A percentile compares a stretch with the other conserved stretches of the same genome.
These are phyloP conservation scores for Ogataea methylovora DNA, from an alignment of 805 yeast species.

Conservation along the genomic window DNA sequence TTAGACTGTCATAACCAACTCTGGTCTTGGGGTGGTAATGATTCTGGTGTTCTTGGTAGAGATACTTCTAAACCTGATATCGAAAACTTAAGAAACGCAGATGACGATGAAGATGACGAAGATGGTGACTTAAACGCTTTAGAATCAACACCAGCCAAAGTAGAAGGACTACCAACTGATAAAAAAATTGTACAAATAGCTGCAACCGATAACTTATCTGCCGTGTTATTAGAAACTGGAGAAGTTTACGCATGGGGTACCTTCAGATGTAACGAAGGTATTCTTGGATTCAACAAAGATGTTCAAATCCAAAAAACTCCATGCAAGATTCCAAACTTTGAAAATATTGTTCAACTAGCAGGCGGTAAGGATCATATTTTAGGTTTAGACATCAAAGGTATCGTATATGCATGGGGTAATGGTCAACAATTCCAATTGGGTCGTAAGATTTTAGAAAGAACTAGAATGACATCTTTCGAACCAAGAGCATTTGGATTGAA, in stretches of 20 bases:
- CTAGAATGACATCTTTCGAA: constrained; percentile 61
- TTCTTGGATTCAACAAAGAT: constrained; percentile 70
- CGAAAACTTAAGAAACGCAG: constrained; percentile 64
- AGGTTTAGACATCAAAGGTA: constrained; percentile 77
- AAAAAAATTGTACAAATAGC: constrained; percentile 68
- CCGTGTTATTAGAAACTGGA: constrained; percentile 71
- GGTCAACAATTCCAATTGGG: constrained; percentile 94
- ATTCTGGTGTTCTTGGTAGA: constrained; percentile 86
- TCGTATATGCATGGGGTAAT: constrained; percentile 95
- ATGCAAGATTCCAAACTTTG: constrained; percentile 48
- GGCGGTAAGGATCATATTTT: constrained; percentile 90
- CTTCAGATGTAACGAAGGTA: constrained; percentile 88
- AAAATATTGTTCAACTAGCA: constrained; percentile 73
- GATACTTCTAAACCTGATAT: constrained; percentile 56
- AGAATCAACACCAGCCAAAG: constrained; percentile 83
- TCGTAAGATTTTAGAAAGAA: constrained; percentile 74
- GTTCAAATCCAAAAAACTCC: constrained; percentile 64
- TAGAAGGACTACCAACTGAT: constrained; percentile 56
- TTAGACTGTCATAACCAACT: constrained; percentile 65
- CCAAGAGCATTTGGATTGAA: constrained; percentile 81
- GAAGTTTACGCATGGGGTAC: constrained; percentile 98
- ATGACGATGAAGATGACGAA: constrained; percentile 51
- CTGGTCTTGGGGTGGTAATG: constrained; percentile 99
- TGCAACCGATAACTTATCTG: constrained; percentile 89
- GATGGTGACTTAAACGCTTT: constrained; percentile 83